Evolutionary conservation across 2,329 filamentous ascomycete genomes (phyloP), one percentile per base, ranked within the genome.

Genomic region (Penicillium sp.): DNA sequence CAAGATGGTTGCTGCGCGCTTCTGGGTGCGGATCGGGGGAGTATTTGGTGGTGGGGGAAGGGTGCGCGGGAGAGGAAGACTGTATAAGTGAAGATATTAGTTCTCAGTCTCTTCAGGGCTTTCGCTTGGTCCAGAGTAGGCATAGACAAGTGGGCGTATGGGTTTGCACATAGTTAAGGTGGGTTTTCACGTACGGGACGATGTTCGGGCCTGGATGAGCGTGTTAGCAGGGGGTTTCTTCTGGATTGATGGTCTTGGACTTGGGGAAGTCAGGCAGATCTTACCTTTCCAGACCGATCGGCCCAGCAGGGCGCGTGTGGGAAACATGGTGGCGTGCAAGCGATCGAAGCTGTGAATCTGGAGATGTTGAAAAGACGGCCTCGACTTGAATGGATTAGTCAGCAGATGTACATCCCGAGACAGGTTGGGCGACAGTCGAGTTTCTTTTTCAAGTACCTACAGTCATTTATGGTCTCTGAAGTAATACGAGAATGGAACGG

Each of bases 221-320:
- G 15, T 39, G 45, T 62, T 51, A 54, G 47, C 40, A 31, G 31
- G 28, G 37, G 18, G 2, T 18, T 10, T 43, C 3, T 33, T n/a
- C 3, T 33, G 3, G 33, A 46, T 24, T 20, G 2, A 42, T 8
- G 13, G 7, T 6, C 25, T 7, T 6, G 29, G 6, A 18, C 28
- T 15, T 24, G n/a, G 9, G 10, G 9, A 29, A 6, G 8, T 3
- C 4, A 23, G 4, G 8, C 33, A 1, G n/a, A 31, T 32, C 35
- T 59, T 72, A 90, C 89, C 89, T 80, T 95, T 95, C 89, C 89
- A 95, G 65, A 91, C 84, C 43, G 89, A 93, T 61, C 89, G 85
- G 74, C 83, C 84, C 32, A 87, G 68, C 15, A 88, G 78, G 63
- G 76, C 77, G 65, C 82, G 77, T 61, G 87, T 88, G 55, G 84